Percentiles rank a stretch among this genome's conserved stretches.
These are phyloP conservation scores for Sclerotinia trifoliorum DNA, from an alignment of 2,329 filamentous ascomycete genomes.

Conservation along the genomic window DNA sequence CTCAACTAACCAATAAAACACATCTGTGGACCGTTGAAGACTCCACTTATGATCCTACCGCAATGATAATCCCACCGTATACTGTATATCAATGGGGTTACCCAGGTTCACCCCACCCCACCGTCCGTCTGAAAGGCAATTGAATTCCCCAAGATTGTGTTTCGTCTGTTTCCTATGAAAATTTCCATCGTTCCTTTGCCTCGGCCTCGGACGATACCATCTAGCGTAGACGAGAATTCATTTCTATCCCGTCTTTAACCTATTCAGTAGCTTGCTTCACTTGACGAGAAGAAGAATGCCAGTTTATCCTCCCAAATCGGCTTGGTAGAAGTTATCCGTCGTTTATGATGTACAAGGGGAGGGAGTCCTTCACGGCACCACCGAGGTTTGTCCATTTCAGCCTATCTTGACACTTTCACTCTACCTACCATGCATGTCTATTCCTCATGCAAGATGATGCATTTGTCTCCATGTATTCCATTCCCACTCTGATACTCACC, in stretches of 20 bases:
- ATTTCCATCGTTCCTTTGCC: neutral
- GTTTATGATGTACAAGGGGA: constrained; percentile 13
- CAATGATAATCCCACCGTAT: neutral
- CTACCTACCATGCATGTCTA: neutral
- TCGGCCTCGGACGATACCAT: neutral
- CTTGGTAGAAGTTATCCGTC: neutral
- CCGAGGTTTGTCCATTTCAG: constrained; percentile 4
- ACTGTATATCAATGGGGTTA: neutral
- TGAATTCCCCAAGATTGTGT: neutral
- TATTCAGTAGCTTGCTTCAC: neutral
- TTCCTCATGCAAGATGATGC: constrained; percentile 11
- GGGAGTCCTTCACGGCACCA: constrained; percentile 9
- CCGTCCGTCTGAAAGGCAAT: neutral
- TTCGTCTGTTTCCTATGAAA: neutral
- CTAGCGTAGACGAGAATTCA: neutral
- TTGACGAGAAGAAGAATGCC: neutral
- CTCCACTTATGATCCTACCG: neutral
- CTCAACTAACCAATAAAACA: neutral
- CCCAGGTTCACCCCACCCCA: neutral
- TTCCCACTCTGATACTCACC: constrained; percentile 6
- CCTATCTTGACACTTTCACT: neutral
- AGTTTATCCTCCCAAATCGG: neutral
- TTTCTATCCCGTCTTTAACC: neutral
- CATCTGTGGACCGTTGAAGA: neutral
- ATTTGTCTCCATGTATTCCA: constrained; percentile 14